Evolutionary conservation across 2,329 filamentous ascomycete species (phyloP).

Genomic region (Botryosphaeria agaves): DNA sequence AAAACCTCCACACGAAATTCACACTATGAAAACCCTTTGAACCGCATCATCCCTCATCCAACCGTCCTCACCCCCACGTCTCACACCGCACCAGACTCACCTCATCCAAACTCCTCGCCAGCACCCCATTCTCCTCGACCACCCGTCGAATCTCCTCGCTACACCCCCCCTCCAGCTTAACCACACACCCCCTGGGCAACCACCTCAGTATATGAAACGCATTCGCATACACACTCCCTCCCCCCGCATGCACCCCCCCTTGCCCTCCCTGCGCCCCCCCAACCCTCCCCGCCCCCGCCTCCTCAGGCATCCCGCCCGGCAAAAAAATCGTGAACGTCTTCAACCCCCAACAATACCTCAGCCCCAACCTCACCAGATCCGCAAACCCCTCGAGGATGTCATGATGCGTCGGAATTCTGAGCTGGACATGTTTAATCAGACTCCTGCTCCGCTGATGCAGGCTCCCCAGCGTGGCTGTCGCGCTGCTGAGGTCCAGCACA

Average conservation of each 20-base stretch:
- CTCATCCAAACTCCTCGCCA: constrained; percentile 24
- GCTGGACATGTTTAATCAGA: constrained; percentile 23
- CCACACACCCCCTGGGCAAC: constrained; percentile 24
- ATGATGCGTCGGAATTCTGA: constrained; percentile 24
- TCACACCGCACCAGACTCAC: constrained; percentile 4
- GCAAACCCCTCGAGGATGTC: constrained; percentile 27
- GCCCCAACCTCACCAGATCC: constrained; percentile 24
- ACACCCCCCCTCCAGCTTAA: constrained; percentile 21
- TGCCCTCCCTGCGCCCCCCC: too few species aligned
- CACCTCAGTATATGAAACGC: constrained; percentile 29
- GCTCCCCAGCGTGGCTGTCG: constrained; percentile 18
- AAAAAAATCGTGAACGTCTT: constrained; percentile 23
- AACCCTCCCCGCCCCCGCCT: too few species aligned
- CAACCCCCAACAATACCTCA: constrained; percentile 28
- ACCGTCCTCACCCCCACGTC: too few species aligned
- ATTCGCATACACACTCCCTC: constrained; percentile 27
- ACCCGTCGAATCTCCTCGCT: constrained; percentile 21
- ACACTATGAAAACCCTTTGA: too few species aligned
- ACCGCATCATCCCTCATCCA: too few species aligned
- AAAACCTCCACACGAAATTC: too few species aligned
- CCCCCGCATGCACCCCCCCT: constrained; percentile 9
- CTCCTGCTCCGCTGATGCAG: constrained; percentile 25
- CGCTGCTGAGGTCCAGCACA: constrained; percentile 19
- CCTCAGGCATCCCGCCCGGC: too few species aligned
- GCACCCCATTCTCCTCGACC: constrained; percentile 22